These are phyloP conservation scores for Dioscorea dumetorum DNA, from an alignment of 106 monocot species.

Conservation along the genomic window DNA sequence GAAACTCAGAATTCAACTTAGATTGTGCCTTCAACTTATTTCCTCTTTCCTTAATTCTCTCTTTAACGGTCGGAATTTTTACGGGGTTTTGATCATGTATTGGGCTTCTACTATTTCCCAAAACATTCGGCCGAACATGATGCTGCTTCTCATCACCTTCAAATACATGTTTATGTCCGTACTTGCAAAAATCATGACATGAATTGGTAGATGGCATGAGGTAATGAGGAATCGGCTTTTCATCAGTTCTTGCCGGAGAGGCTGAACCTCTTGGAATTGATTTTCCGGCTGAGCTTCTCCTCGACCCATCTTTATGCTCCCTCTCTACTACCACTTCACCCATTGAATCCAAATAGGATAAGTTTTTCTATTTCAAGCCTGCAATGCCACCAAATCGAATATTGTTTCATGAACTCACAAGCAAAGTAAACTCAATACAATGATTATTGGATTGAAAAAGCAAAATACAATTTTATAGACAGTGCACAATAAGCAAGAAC, in stretches of 20 bases:
- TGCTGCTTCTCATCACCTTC: conserved; percentile 18
- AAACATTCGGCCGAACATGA: conserved; percentile 2
- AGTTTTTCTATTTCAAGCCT: neutral
- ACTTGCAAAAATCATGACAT: conserved; percentile 69
- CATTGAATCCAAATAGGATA: neutral
- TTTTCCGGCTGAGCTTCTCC: conserved; percentile 12
- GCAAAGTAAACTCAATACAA: neutral
- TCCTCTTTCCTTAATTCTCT: conserved; percentile 5
- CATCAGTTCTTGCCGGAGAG: conserved; percentile 14
- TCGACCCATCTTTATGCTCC: conserved; percentile 2
- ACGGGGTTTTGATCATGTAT: conserved; percentile 2
- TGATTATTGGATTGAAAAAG: too few relatives aligned
- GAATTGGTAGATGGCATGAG: conserved; percentile 44
- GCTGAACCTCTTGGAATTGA: conserved; percentile 6
- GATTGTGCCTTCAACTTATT: conserved; percentile 12
- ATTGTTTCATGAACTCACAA: neutral
- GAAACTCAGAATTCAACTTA: conserved; percentile 1
- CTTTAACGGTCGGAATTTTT: neutral
- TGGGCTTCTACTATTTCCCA: neutral
- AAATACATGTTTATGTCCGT: conserved; percentile 31
- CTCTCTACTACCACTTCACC: conserved; percentile 3
- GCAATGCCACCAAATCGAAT: neutral
- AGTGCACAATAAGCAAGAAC: neutral
- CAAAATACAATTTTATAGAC: too few relatives aligned
- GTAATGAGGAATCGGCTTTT: conserved; percentile 29